Base-by-base conservation (phyloP, 306 rosid genomes). In the Potentilla sterilis region DNA sequence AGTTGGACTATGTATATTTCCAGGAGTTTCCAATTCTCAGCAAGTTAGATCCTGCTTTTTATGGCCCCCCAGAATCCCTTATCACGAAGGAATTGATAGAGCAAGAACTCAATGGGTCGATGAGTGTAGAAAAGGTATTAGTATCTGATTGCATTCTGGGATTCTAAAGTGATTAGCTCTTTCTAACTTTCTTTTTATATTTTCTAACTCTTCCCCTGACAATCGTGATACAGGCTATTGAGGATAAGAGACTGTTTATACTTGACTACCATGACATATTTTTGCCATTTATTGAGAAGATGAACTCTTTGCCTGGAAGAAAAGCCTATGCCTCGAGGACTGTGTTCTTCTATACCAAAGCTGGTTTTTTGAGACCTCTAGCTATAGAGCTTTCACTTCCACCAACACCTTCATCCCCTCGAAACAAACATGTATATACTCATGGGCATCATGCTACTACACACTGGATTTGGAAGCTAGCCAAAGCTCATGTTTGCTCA, bases 401-500 rank as follows among this genome's bases (percentile, higher is more conserved):
- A 72, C 88, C 78, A 37, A 73, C 86, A 3, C 82, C 81, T 47
- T 86, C 88, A 7, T 90, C 96, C 6, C 86, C 65, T 5, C 74
- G 15, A 61, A 81, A 78, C 64, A 95, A 85, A 61, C 78, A 22
- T 62, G 91, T 95, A 55, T 88, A 89, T 80, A 86, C 96, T 22
- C 93, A 89, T 13, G 97, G 97, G 21, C 93, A 90, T 79, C 92
- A 85, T 78, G 98, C 92, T 75, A 95, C 98, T 12, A 52, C 88
- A 5, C 83, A 90, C 78, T 95, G 98, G 98, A 83, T 82, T 66
- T 95, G 98, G 98, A 92, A 92, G 80, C 91, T 95, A 63, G 97
- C 97, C 47, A 95, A 95, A 83, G 98, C 98, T 79, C 98, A 95
- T 82, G 98, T 83, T 68, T 87, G 97, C 92, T 90, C 97, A 21